A percentile compares a stretch with the other conserved stretches of the same genome.
These are phyloP conservation scores for Venturia pyrina DNA, from an alignment of 2,329 filamentous ascomycete genomes.

Conservation along the genomic window DNA sequence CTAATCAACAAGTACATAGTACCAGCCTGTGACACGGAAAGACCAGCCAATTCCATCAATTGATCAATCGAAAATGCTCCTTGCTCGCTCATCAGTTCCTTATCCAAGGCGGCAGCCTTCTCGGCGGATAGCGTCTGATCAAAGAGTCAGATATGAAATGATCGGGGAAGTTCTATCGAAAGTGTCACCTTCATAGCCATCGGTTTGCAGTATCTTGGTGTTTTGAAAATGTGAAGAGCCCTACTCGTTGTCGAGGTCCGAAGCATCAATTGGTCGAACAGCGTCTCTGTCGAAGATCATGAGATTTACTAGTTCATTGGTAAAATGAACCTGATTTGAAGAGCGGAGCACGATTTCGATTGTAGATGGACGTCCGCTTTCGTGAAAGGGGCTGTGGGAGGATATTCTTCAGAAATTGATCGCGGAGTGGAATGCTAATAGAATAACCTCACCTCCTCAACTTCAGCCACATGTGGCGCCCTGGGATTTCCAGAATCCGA, in stretches of 20 bases:
- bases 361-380: background rate
- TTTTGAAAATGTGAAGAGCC: background rate
- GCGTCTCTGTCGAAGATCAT: too few species aligned
- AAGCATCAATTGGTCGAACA: background rate
- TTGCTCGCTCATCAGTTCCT: conserved; percentile 76
- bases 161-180: background rate
- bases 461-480: too few species aligned
- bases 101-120: conserved; percentile 78
- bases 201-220: background rate
- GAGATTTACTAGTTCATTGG: too few species aligned
- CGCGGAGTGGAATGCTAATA: background rate
- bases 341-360: too few species aligned
- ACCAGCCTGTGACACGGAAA: conserved; percentile 89
- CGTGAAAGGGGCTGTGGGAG: background rate
- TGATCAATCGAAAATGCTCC: conserved; percentile 89
- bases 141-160: background rate
- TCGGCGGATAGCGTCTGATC: conserved; percentile 73
- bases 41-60: conserved; percentile 89
- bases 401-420: background rate
- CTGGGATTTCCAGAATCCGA: background rate
- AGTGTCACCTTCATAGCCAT: background rate
- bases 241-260: background rate
- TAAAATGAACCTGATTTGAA: too few species aligned
- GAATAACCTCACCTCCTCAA: too few species aligned
- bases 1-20: conserved; percentile 1